Evolutionary conservation across 495 filamentous ascomycete genomes (phyloP).

Genomic region (Pseudevernia furfuracea): DNA sequence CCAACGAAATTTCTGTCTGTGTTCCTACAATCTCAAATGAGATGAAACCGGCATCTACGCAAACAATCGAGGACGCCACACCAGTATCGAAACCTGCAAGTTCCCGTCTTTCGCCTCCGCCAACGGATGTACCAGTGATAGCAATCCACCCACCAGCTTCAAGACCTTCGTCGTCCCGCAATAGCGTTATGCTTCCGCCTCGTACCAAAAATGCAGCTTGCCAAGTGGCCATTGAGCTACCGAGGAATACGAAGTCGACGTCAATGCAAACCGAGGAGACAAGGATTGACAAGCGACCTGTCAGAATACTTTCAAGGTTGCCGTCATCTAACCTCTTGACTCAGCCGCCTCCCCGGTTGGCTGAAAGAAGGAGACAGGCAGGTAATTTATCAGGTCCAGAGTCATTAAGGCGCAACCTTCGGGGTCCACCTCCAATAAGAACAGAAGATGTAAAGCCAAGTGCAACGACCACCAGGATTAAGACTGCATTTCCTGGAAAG

Average conservation of each 20-base stretch:
- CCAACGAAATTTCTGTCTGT: conserved; percentile 29
- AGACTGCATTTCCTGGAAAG: conserved; percentile 68
- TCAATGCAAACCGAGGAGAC: conserved; percentile 86
- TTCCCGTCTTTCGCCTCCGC: conserved; percentile 22
- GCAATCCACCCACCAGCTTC: conserved; percentile 58
- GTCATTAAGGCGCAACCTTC: conserved; percentile 10
- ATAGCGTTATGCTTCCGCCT: conserved; percentile 54
- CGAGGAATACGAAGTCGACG: conserved; percentile 39
- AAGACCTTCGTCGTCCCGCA: conserved; percentile 55
- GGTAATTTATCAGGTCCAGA: conserved; percentile 18
- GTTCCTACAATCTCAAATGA: conserved; percentile 23
- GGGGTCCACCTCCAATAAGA: conserved; percentile 12
- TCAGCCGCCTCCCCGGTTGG: conserved; percentile 45
- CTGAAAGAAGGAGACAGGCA: conserved; percentile 29
- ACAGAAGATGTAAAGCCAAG: conserved; percentile 6
- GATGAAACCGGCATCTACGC: conserved; percentile 57
- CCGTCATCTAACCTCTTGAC: conserved; percentile 63
- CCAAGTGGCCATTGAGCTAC: conserved; percentile 41
- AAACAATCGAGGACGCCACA: conserved; percentile 52
- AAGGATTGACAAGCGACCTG: conserved; percentile 62
- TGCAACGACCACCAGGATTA: conserved; percentile 22
- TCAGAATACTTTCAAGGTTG: conserved; percentile 68
- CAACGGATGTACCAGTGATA: conserved; percentile 51
- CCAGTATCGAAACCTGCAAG: conserved; percentile 25
- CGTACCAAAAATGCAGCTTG: conserved; percentile 54